phyloP scores from a whole-genome alignment of 2,329 filamentous ascomycete species.

The Colletotrichum phormii region DNA sequence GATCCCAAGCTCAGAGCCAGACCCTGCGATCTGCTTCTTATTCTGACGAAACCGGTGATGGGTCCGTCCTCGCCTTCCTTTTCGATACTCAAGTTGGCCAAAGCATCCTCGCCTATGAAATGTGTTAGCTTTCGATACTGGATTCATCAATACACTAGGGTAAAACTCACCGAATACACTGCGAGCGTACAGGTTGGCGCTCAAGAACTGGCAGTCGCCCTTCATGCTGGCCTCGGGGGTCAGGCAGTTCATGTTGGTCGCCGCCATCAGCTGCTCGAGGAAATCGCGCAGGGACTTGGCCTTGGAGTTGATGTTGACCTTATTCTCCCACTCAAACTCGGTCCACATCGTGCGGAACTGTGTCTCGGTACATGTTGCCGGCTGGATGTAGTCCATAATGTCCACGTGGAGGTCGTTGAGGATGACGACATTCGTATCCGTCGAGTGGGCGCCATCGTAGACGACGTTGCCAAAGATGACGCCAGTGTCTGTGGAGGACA shows the following conservation, averaged over 20 bases:
- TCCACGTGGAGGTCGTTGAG: slow-evolving; percentile 98
- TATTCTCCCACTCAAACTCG: slow-evolving; percentile 99
- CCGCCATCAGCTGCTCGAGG: slow-evolving; percentile 93
- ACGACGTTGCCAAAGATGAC: slow-evolving; percentile 99
- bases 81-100: slow-evolving; percentile 97
- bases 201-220: slow-evolving; percentile 97
- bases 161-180: slow-evolving; percentile 92
- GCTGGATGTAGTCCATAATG: slow-evolving; percentile 99
- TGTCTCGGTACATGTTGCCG: slow-evolving; percentile 94
- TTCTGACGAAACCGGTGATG: slow-evolving; percentile 96
- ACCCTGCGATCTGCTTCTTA: slow-evolving; percentile 96
- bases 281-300: slow-evolving; percentile 92
- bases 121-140: slow-evolving; percentile 40
- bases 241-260: slow-evolving; percentile 98
- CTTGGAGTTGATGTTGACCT: slow-evolving; percentile 99
- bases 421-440: slow-evolving; percentile 96
- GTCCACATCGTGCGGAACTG: slow-evolving; percentile 99
- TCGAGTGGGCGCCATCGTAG: slow-evolving; percentile 92
- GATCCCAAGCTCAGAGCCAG: slow-evolving; percentile 93
- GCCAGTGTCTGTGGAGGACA: slow-evolving; percentile 96
- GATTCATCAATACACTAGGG: not conserved
- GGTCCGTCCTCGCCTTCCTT: slow-evolving; percentile 96
- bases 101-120: slow-evolving; percentile 87
- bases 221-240: slow-evolving; percentile 96
- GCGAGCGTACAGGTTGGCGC: slow-evolving; percentile 94